These are phyloP conservation scores for Ganoderma leucocontextum DNA, from an alignment of 1,284 basidiomycete genomes.

Conservation along the genomic window DNA sequence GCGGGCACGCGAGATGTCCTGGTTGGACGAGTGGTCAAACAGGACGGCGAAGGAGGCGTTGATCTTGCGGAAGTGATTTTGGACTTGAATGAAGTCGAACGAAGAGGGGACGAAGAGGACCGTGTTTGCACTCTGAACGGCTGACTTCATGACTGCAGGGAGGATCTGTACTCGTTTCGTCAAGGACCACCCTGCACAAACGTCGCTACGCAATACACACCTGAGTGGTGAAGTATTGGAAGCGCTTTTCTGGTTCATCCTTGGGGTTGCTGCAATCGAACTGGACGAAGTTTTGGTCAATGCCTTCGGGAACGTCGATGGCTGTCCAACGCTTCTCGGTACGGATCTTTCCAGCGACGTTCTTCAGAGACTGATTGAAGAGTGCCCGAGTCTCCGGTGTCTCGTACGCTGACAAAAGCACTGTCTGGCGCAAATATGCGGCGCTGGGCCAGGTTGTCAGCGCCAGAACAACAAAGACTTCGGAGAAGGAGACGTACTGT, in stretches of 20 bases:
- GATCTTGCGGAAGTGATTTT: slow-evolving; percentile 84
- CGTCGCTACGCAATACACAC: slow-evolving; percentile 47
- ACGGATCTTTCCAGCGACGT: slow-evolving; percentile 86
- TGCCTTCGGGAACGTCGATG: slow-evolving; percentile 79
- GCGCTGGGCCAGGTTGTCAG: slow-evolving; percentile 56
- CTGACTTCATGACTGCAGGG: slow-evolving; percentile 86
- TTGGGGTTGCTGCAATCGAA: slow-evolving; percentile 80
- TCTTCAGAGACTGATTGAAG: slow-evolving; percentile 79
- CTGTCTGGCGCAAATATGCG: slow-evolving; percentile 86
- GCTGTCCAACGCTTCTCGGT: slow-evolving; percentile 75
- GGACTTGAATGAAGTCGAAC: slow-evolving; percentile 95
- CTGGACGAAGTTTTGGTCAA: slow-evolving; percentile 81
- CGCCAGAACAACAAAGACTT: background rate
- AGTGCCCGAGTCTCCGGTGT: slow-evolving; percentile 88
- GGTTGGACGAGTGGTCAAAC: slow-evolving; percentile 91
- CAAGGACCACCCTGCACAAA: background rate
- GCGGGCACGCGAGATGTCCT: slow-evolving; percentile 93
- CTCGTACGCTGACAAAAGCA: slow-evolving; percentile 90
- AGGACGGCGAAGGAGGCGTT: slow-evolving; percentile 84
- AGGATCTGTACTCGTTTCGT: slow-evolving; percentile 61
- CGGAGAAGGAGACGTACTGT: slow-evolving; percentile 63
- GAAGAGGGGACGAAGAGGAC: slow-evolving; percentile 93
- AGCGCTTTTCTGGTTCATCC: slow-evolving; percentile 88
- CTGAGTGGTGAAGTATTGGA: slow-evolving; percentile 88
- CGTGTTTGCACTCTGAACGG: slow-evolving; percentile 89